Base-by-base conservation (phyloP, 805 yeast species). In the Kodamaea kaohsiungensis region DNA sequence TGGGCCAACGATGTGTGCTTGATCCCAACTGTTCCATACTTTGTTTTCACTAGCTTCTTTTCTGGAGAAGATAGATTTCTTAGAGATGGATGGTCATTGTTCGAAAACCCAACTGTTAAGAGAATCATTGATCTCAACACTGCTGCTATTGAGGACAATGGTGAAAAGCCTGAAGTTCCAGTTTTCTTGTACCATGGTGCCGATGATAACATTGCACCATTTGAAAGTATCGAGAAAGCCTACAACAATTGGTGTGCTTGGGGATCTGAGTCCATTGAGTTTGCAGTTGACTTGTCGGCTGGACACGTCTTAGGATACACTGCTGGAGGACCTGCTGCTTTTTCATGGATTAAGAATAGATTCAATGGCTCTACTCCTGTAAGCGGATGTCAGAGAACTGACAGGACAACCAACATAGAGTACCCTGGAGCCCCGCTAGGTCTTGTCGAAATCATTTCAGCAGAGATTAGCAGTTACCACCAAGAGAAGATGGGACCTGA, bases 321-420 rank as follows among this genome's bases (percentile, higher is more conserved):
- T 15, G 37, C 48, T 1, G 58, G 58, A 2, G 53, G 59, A 22
- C 58, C 60, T 16, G 60, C 59, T 15, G 68, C 63, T 6, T 50
- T 66, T 13, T 38, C 51, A 12, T 66, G 65, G 64, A 15, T 66
- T 6, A 46, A 56, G 30, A 56, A 57, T 9, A 56, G 61, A 30
- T 59, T 61, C 13, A 48, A 54, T 7, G 64, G 65, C 9, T 51
- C 19, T 8, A 43, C 46, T 2, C 52, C 62, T 2, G 53, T 61
- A 13, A 27, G 49, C 1, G 67, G 69, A 7, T 65, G 69, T 48
- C 33, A 49, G 12, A 58, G 43, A 33, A 52, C 51, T 81, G 86
- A 70, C 71, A 55, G 86, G 75, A 56, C 67, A 68, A 10, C 72
- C 63, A 65, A 70, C 72, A 40, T 88, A 77, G 53, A 83, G 71